These are phyloP conservation scores for Populus hybrid DNA, from an alignment of 441 rosid genomes.

Conservation along the genomic window DNA sequence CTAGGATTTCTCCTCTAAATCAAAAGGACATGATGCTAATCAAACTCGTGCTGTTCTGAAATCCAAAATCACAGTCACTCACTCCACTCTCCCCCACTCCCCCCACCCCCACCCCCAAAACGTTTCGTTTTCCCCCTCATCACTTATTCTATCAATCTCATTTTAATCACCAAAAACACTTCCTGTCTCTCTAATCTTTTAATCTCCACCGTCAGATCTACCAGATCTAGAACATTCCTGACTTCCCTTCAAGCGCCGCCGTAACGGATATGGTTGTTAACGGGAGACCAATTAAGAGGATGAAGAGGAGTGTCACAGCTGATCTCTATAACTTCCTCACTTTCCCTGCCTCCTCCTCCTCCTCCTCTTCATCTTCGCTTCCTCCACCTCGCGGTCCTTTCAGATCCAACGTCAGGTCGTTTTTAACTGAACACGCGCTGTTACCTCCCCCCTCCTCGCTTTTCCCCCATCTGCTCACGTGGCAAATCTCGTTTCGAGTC, in stretches of 20 bases:
- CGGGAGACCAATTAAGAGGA: conserved; percentile 53
- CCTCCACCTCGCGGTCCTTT: conserved; percentile 33
- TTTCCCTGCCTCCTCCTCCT: conserved; percentile 36
- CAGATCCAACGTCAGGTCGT: conserved; percentile 39
- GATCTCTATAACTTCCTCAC: conserved; percentile 57
- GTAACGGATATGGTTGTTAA: conserved; percentile 43
- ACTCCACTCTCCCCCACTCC: neutral
- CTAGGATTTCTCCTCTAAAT: conserved; percentile 8
- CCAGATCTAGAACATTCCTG: neutral
- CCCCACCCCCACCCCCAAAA: neutral
- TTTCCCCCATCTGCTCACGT: conserved; percentile 46
- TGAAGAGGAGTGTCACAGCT: conserved; percentile 68
- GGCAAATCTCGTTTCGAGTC: conserved; percentile 54
- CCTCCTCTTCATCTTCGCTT: conserved; percentile 9
- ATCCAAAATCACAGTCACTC: neutral
- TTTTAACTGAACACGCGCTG: conserved; percentile 44
- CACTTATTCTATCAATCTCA: neutral
- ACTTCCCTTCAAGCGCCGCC: conserved; percentile 20
- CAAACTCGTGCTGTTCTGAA: neutral
- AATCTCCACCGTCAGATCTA: conserved; percentile 9
- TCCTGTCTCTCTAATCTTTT: neutral
- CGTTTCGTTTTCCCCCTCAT: neutral
- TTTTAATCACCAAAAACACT: neutral
- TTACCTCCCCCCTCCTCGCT: conserved; percentile 48
- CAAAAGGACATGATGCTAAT: neutral